Conservation (phyloP, 2,329 filamentous ascomycete species). For the Gaeumannomyces tritici region DNA sequence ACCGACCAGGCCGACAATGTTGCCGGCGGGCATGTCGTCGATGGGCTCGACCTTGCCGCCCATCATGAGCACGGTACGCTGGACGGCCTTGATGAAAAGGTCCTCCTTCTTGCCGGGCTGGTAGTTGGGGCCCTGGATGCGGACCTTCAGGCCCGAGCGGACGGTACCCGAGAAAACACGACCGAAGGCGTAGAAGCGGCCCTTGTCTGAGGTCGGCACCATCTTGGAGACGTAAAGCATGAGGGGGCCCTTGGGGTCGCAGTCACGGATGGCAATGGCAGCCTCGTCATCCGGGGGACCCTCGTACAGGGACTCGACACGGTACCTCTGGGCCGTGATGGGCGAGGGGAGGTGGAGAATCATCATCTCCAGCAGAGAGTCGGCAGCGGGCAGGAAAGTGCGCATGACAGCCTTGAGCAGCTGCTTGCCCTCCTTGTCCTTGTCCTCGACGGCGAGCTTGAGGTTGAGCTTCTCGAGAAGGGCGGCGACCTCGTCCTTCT, state of each 20-base stretch:
- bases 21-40: constrained; percentile 94
- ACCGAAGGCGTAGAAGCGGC: constrained; percentile 99
- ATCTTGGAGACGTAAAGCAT: constrained; percentile 99
- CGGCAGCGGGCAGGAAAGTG: constrained; percentile 96
- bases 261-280: constrained; percentile 96
- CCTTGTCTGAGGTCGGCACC: constrained; percentile 99
- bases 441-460: constrained; percentile 81
- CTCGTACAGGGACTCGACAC: constrained; percentile 97
- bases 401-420: constrained; percentile 97
- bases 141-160: constrained; percentile 96
- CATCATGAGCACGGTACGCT: constrained; percentile 99
- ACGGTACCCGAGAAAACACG: constrained; percentile 99
- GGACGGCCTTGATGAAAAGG: constrained; percentile 97
- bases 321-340: constrained; percentile 92
- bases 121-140: constrained; percentile 99
- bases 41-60: constrained; percentile 98
- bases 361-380: constrained; percentile 99
- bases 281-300: constrained; percentile 87
- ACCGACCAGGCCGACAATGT: constrained; percentile 99
- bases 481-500: constrained; percentile 79
- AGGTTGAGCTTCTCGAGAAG: constrained; percentile 91
- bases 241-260: constrained; percentile 93
- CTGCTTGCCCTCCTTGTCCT: constrained; percentile 91
- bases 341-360: constrained; percentile 97
- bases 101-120: constrained; percentile 96